Base-by-base conservation (phyloP, 805 yeast species). In the Yarrowia osloensis region DNA sequence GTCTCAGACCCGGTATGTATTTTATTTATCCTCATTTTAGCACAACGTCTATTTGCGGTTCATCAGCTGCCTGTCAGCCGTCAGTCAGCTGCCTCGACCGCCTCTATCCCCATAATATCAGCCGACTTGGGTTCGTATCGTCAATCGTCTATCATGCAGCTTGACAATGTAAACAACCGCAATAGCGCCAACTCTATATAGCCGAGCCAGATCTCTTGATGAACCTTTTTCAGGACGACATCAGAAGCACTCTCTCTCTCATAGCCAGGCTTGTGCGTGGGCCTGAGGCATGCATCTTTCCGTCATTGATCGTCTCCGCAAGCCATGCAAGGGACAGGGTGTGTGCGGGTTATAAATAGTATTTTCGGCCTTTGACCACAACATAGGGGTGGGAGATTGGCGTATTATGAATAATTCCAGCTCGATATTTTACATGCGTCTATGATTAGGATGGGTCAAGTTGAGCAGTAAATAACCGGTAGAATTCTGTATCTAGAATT, bases 191-290 rank as follows among this genome's bases (percentile, higher is more conserved):
- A 33, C 40, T 50, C 40, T 50, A 50, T 31, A 50, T 50, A 50
- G 57, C 40, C 40, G 55, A 50, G 57, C 57, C 37, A 50, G 29
- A 50, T 49, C 55, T 47, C 47, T 19, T 44, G 15, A 40, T 15
- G 33, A 46, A 46, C 33, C 52, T 46, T 42, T 17, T 21, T 44
- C n/a, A n/a, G n/a, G n/a, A n/a, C n/a, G n/a, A n/a, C n/a, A n/a
- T n/a, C n/a, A n/a, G n/a, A n/a, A n/a, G n/a, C n/a, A n/a, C n/a
- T n/a, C n/a, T n/a, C n/a, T n/a, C n/a, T n/a, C n/a, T n/a, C n/a
- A n/a, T n/a, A n/a, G n/a, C 29, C 55, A 50, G 55, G 55, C 39
- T 31, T 50, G 55, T 50, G 39, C 55, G 55, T 50, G 39, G 37
- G 3, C n/a, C 21, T 6, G 8, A 26, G 50, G 50, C 33, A 46